phyloP scores from a whole-genome alignment of 768 basidiomycete species.

The Psilocybe subaeruginosa region DNA sequence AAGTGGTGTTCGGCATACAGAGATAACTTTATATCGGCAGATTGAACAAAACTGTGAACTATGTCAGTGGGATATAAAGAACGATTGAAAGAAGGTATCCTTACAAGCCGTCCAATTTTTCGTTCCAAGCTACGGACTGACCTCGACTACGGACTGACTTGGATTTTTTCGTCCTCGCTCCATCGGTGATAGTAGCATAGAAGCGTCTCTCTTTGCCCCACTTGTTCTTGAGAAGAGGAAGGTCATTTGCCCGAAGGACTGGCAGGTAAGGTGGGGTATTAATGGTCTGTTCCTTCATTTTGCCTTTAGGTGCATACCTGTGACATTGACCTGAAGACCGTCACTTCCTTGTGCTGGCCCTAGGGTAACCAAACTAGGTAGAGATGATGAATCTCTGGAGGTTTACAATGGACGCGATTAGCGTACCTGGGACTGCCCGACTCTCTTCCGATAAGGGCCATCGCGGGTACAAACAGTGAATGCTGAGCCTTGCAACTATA shows the following conservation, averaged over 20 bases:
- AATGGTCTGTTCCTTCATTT: too few species aligned
- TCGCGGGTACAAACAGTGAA: too few species aligned
- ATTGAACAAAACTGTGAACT: background rate
- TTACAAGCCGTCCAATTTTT: conserved; percentile 4
- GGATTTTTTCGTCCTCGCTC: background rate
- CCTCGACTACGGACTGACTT: background rate
- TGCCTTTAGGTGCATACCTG: too few species aligned
- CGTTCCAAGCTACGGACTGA: conserved; percentile 1
- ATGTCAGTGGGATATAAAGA: background rate
- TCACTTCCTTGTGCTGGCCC: too few species aligned
- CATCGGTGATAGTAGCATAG: conserved; percentile 4
- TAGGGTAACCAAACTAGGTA: too few species aligned
- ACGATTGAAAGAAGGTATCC: background rate
- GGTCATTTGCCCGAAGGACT: conserved; percentile 1
- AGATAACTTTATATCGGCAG: background rate
- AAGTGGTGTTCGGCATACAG: background rate
- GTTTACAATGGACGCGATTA: too few species aligned
- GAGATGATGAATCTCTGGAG: too few species aligned
- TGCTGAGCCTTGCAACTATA: too few species aligned
- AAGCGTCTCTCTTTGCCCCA: background rate
- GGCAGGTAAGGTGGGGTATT: too few species aligned
- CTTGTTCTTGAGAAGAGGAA: background rate
- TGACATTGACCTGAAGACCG: too few species aligned
- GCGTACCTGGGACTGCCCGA: too few species aligned
- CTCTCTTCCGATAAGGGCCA: too few species aligned